These are phyloP conservation scores for Fragaria vesca DNA, from an alignment of 306 rosid genomes.

Conservation along the genomic window DNA sequence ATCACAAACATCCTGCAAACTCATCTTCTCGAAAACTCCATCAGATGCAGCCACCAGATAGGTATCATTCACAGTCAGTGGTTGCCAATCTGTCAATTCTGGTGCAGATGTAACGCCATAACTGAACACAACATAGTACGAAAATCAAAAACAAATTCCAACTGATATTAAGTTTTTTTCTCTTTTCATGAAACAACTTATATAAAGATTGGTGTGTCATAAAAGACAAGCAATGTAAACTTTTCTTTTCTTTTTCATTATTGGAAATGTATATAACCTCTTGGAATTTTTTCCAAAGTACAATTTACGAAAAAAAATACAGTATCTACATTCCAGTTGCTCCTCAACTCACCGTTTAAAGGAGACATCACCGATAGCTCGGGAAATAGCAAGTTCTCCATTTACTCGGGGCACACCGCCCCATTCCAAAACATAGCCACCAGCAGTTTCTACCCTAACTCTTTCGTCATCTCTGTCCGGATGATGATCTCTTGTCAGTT, in stretches of 20 bases:
- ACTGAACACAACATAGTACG: slow-evolving; percentile 39
- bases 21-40: slow-evolving; percentile 88
- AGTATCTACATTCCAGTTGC: slow-evolving; percentile 7
- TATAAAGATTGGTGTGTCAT: background rate
- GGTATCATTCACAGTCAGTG: slow-evolving; percentile 81
- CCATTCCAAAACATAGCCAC: slow-evolving; percentile 87
- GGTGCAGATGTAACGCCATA: slow-evolving; percentile 92
- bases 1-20: slow-evolving; percentile 88
- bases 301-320: background rate
- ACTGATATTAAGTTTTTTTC: background rate
- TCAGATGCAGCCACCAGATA: slow-evolving; percentile 93
- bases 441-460: slow-evolving; percentile 86
- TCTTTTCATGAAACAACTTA: background rate
- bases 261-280: background rate
- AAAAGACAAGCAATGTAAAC: background rate
- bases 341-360: slow-evolving; percentile 64
- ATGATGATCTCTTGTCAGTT: slow-evolving; percentile 93
- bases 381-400: slow-evolving; percentile 87
- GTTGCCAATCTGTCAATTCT: slow-evolving; percentile 91
- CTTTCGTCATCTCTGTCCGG: slow-evolving; percentile 91
- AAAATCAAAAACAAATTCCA: slow-evolving; percentile 22
- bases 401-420: slow-evolving; percentile 85
- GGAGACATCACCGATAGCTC: slow-evolving; percentile 82
- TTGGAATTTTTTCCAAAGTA: too few species aligned
- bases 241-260: background rate